These are phyloP conservation scores for Diaporthe vaccinii DNA, from an alignment of 2,329 filamentous ascomycete species.

Conservation along the genomic window DNA sequence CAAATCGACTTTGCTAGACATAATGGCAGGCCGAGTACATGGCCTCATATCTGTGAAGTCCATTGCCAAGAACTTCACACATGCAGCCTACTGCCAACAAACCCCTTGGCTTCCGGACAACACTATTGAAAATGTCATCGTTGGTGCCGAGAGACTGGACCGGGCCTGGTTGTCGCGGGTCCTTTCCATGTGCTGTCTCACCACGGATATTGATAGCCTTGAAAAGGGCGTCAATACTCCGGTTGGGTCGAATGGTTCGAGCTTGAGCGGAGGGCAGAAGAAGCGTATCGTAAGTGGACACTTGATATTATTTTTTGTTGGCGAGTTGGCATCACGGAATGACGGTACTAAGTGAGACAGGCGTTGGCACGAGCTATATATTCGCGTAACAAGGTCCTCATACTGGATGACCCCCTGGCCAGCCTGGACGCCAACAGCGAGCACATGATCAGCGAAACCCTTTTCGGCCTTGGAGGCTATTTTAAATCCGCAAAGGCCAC, in stretches of 20 bases:
- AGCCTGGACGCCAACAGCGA: neutral
- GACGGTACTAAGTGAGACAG: neutral
- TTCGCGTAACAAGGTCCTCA: neutral
- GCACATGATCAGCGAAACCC: neutral
- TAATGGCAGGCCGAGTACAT: neutral
- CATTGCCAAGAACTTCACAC: neutral
- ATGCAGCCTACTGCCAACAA: neutral
- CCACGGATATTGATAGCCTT: neutral
- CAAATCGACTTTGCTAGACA: neutral
- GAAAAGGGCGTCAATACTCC: neutral
- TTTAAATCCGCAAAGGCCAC: neutral
- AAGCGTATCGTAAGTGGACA: neutral
- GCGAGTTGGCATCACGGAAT: too few relatives aligned
- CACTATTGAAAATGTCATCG: neutral
- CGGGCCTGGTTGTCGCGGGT: neutral
- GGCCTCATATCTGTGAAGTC: neutral
- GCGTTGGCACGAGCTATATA: neutral
- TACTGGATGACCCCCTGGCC: neutral
- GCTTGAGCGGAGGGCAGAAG: neutral
- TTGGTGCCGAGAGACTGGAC: neutral
- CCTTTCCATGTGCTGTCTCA: neutral
- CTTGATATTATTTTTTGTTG: neutral
- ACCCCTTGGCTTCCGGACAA: neutral
- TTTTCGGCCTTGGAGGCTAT: neutral
- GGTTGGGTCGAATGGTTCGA: neutral